Base-by-base conservation (phyloP, 2,329 filamentous ascomycete species). In the Cladosporium sp. region DNA sequence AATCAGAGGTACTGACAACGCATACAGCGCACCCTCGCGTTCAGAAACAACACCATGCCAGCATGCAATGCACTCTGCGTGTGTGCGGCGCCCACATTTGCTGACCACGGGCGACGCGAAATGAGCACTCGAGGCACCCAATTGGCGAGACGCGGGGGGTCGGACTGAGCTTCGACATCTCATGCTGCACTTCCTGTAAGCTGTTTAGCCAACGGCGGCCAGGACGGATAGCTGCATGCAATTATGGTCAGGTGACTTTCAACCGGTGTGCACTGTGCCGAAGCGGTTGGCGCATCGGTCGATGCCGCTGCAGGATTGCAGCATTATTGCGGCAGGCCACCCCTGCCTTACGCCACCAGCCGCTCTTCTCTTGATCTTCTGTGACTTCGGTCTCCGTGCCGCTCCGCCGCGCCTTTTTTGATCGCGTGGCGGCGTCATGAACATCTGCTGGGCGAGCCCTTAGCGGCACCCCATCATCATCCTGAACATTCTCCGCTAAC, bases 171-270 rank as follows among this genome's bases (percentile, higher is more conserved):
- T 45, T 29, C 16, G 29, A 18, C 30, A 35, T 30, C 32, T 30
- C 43, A 46, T 27, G 22, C 32, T 46, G 43, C 43, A 46, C 43
- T 46, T 13, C 16, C 46, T 42, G 46, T 29, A 42, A 42, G 20
- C 20, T 32, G 46, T 29, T 29, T 49, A 49, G 46, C 30, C 22
- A n/a, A n/a, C n/a, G 32, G 33, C 32, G 22, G 45, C 12, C 19
- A 22, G 20, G 32, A 38, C 48, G 48, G 48, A 22, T 50, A 38
- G 35, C 48, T 43, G 48, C 48, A 50, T 29, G 22, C 38, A 32
- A 32, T 18, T 27, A 19, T 29, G 35, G 48, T 50, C 48, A 50
- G 32, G 48, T 50, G 48, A 50, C 40, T 27, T 18, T 15, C 15
- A 18, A 48, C 45, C 45, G 45, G 45, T 48, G 45, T 48, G 45